Evolutionary conservation across 805 yeast genomes (phyloP), one percentile per base, ranked within the genome.

Genomic region (Metschnikowia corniflorae): DNA sequence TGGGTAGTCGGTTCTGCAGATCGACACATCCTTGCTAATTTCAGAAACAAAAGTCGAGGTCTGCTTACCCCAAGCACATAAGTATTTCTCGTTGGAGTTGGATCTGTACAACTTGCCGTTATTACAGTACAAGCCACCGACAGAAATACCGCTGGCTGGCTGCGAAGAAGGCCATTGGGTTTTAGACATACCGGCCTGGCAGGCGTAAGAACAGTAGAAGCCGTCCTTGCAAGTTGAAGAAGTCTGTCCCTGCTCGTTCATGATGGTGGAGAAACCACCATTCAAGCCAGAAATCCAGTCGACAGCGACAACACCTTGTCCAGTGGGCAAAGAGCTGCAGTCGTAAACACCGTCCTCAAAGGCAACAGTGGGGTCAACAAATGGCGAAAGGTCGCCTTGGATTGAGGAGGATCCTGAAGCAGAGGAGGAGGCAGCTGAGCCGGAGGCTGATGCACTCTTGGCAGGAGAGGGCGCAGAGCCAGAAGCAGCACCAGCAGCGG

Each of bases 1-100:
- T 53, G 88, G 88, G 66, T 81, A 81, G 61, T 81, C 88, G 44
- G 88, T 81, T 71, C 86, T 75, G 63, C 88, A 81, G 42, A 81
- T 68, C 30, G 86, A 80, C 45, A 82, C 80, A 29, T 67, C 65
- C 42, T 75, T 57, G 45, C 54, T 54, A 38, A 78, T 58, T 45
- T 78, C 60, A 42, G 77, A 72, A 29, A 64, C 70, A 40, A 78
- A 82, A 35, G 54, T 50, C 35, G 86, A 84, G 34, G 73, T 57
- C 40, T 76, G 58, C 28, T 57, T 60, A 48, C 82, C 87, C 80
- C 82, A 75, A 58, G 70, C 77, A 72, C 88, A 82, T 54, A 82
- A 67, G 63, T 71, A 65, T 35, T 75, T 66, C 26, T 63, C 33
- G 53, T 66, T 61, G 6, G 68, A 47, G 67, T 77, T 78, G 30